Evolutionary conservation across 352 stramenopile genomes (phyloP).

Genomic region (Pythium myriotylum): DNA sequence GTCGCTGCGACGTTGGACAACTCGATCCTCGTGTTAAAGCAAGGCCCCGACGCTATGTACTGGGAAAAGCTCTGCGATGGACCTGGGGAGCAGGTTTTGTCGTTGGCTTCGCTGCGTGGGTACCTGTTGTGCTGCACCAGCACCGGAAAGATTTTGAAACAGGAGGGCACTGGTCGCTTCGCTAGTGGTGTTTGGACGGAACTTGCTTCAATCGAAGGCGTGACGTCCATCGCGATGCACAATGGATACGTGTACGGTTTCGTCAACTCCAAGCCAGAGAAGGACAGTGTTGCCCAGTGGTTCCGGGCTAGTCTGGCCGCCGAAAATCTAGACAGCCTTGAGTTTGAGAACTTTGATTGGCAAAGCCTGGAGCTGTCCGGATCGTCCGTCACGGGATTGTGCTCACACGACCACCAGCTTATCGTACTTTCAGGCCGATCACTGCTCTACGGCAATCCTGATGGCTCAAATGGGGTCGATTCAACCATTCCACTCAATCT

Average conservation of each 20-base stretch:
- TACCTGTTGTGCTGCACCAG: constrained; percentile 64
- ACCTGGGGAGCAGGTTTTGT: constrained; percentile 46
- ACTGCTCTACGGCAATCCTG: constrained; percentile 43
- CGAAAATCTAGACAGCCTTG: constrained; percentile 50
- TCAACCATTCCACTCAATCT: constrained; percentile 35
- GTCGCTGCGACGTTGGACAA: constrained; percentile 63
- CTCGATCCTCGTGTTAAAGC: constrained; percentile 53
- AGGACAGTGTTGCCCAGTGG: constrained; percentile 34
- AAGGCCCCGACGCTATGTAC: constrained; percentile 30
- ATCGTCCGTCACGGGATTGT: constrained; percentile 45
- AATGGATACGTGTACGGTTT: constrained; percentile 72
- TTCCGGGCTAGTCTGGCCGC: constrained; percentile 51
- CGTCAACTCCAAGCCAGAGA: constrained; percentile 13
- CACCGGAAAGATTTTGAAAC: constrained; percentile 64
- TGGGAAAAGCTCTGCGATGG: constrained; percentile 63
- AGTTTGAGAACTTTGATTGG: constrained; percentile 56
- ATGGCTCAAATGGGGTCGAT: constrained; percentile 38
- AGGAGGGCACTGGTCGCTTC: constrained; percentile 64
- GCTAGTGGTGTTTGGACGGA: constrained; percentile 64
- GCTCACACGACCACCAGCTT: constrained; percentile 76
- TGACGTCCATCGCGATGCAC: constrained; percentile 63
- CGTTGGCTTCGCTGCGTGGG: constrained; percentile 67
- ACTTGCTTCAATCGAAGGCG: constrained; percentile 45
- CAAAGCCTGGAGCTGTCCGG: constrained; percentile 28
- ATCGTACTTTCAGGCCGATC: constrained; percentile 56